These are phyloP conservation scores for Fraxinus quadrangulata DNA, from an alignment of 257 asterid genomes.

Conservation along the genomic window DNA sequence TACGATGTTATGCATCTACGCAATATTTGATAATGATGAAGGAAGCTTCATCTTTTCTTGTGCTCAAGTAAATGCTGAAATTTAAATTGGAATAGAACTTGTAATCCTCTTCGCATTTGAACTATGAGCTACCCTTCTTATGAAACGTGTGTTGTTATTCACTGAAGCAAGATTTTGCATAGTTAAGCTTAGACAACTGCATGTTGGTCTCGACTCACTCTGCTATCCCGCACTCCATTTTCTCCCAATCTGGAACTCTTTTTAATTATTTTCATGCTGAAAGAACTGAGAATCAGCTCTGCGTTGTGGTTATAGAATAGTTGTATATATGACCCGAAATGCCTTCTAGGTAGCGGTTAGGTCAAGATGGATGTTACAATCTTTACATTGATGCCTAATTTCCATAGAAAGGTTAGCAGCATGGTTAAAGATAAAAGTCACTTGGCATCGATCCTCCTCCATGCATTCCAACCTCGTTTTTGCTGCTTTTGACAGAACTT, in stretches of 20 bases:
- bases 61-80: not conserved
- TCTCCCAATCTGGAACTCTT: not conserved
- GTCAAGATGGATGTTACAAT: not conserved
- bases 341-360: not conserved
- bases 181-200: not conserved
- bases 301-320: not conserved
- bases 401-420: not conserved
- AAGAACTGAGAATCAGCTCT: not conserved
- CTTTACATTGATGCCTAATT: not conserved
- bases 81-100: not conserved
- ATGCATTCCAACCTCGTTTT: not conserved
- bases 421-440: not conserved
- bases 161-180: not conserved
- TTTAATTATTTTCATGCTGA: not conserved
- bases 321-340: not conserved
- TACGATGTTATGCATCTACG: not conserved
- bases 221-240: not conserved
- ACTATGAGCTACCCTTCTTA: not conserved
- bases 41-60: not conserved
- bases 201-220: not conserved
- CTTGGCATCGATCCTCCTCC: not conserved
- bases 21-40: not conserved
- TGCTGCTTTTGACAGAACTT: not conserved
- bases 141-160: not conserved
- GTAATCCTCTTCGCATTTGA: not conserved